Evolutionary conservation across 2,329 filamentous ascomycete species (phyloP).

Genomic region (Chlorencoelia australis): DNA sequence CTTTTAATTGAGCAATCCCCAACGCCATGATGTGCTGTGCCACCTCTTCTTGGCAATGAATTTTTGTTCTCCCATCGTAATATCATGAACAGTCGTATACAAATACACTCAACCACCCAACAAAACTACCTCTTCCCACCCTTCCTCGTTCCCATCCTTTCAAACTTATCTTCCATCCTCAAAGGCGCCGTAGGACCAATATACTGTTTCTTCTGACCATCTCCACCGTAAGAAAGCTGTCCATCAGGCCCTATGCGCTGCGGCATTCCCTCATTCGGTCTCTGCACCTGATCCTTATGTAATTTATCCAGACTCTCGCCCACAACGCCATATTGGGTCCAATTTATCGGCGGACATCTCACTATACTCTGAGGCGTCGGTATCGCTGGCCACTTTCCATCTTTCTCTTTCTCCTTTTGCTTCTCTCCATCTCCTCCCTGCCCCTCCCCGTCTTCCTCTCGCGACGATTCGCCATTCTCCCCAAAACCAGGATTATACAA

Average conservation of each 20-base stretch:
- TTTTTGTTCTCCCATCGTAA: no score
- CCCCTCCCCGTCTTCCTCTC: constrained; percentile 22
- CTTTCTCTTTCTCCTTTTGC: constrained; percentile 1
- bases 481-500: constrained; percentile 16
- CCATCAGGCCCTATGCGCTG: constrained; percentile 34
- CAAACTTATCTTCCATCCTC: constrained; percentile 40
- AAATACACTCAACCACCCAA: neutral
- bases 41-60: no score
- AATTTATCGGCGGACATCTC: constrained; percentile 83
- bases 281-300: constrained; percentile 66
- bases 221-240: constrained; percentile 36
- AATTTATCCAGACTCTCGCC: constrained; percentile 76
- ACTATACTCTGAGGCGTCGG: constrained; percentile 75
- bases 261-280: constrained; percentile 49
- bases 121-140: constrained; percentile 14
- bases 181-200: no score
- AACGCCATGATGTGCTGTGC: no score
- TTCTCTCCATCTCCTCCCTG: constrained; percentile 6
- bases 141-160: constrained; percentile 19
- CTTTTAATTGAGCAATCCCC: no score
- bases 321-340: constrained; percentile 87
- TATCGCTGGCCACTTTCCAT: constrained; percentile 47
- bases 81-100: no score
- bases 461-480: constrained; percentile 27
- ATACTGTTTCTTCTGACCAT: constrained; percentile 19